Conservation (phyloP, 306 rosid species). For the Cucumis cinereus region DNA sequence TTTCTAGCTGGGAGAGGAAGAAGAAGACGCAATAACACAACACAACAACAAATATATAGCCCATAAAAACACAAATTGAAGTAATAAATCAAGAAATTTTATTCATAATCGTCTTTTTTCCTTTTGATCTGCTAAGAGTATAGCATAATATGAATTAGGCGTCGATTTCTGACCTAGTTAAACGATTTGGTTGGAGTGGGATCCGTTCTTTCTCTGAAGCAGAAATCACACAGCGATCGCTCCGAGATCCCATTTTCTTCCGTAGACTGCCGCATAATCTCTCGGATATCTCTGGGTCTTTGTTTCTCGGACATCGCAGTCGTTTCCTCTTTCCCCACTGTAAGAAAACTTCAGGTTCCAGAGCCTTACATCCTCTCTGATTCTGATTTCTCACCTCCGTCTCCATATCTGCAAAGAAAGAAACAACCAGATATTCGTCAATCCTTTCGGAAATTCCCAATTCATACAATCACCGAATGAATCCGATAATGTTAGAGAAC, state of each 20-base stretch:
- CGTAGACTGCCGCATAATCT: slow-evolving; percentile 43
- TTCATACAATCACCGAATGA: not conserved
- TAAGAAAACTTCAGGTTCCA: slow-evolving; percentile 58
- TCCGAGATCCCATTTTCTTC: slow-evolving; percentile 30
- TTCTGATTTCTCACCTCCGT: slow-evolving; percentile 54
- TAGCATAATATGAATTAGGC: not conserved
- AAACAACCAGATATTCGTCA: not conserved
- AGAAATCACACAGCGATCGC: slow-evolving; percentile 29
- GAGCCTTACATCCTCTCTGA: slow-evolving; percentile 30
- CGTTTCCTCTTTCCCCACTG: slow-evolving; percentile 71
- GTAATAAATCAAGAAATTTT: not conserved
- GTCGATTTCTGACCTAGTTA: slow-evolving; percentile 35
- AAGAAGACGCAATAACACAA: not conserved
- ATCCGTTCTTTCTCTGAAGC: slow-evolving; percentile 35
- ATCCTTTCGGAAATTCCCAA: not conserved
- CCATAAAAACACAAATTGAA: not conserved
- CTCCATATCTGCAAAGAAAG: slow-evolving; percentile 33
- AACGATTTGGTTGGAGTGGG: slow-evolving; percentile 43
- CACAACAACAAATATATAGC: not conserved
- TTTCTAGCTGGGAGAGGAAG: slow-evolving; percentile 6
- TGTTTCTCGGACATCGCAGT: slow-evolving; percentile 60
- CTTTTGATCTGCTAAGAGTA: not conserved
- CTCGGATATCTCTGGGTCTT: slow-evolving; percentile 51
- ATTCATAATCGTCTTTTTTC: not conserved
- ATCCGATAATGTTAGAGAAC: not conserved